phyloP scores from a whole-genome alignment of 768 basidiomycete species.

The Phylloporus sp. region DNA sequence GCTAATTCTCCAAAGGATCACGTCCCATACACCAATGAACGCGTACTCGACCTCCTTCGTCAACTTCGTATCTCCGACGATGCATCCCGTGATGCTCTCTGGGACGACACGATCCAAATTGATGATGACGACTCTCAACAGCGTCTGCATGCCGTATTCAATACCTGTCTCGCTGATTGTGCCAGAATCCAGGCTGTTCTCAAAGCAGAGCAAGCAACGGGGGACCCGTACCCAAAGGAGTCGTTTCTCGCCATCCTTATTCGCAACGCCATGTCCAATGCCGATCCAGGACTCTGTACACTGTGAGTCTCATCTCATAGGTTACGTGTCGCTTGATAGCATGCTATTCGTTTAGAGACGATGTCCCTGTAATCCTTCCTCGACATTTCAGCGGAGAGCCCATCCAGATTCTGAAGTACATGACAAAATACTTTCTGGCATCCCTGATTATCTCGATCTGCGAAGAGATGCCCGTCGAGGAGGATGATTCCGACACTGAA shows the following conservation, averaged over 20 bases:
- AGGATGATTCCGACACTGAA: not conserved
- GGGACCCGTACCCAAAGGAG: not conserved
- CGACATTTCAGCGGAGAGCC: constrained; percentile 5
- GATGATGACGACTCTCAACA: not conserved
- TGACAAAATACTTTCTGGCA: not conserved
- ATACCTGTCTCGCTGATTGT: constrained; percentile 3
- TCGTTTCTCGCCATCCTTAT: not conserved
- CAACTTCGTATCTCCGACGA: not conserved
- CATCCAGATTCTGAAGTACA: constrained; percentile 2
- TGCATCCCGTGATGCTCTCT: not conserved
- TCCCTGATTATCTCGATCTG: constrained; percentile 1
- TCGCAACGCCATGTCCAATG: constrained; percentile 1
- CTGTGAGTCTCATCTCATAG: not conserved
- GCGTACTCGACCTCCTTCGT: not conserved
- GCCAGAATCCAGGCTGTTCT: constrained; percentile 5
- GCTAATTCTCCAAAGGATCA: not conserved
- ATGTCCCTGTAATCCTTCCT: constrained; percentile 4
- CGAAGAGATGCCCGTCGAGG: not conserved
- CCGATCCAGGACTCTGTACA: not conserved
- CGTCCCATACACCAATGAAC: not conserved
- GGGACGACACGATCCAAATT: not conserved
- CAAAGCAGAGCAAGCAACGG: not conserved
- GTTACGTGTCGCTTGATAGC: not conserved
- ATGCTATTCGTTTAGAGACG: not conserved
- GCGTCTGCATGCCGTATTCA: not conserved